These are phyloP conservation scores for Candida frijolesensis DNA, from an alignment of 1,139 yeast genomes.

Conservation along the genomic window DNA sequence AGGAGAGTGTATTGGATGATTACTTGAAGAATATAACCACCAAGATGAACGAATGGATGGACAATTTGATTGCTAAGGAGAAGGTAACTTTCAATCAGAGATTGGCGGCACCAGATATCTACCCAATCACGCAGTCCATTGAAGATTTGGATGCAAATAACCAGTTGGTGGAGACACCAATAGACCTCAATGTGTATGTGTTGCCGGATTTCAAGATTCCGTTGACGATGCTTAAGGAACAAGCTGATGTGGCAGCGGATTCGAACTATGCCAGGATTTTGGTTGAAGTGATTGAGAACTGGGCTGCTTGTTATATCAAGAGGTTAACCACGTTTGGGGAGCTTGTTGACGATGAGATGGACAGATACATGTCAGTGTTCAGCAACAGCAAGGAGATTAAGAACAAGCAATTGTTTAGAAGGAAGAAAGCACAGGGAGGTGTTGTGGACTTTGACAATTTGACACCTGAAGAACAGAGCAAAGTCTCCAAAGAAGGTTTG, in stretches of 20 bases:
- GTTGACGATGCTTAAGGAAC: constrained; percentile 83
- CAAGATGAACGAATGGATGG: constrained; percentile 84
- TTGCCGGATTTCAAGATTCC: constrained; percentile 51
- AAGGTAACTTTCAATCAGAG: constrained; percentile 62
- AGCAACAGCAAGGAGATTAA: constrained; percentile 43
- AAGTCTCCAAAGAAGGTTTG: constrained; percentile 74
- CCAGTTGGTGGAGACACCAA: constrained; percentile 60
- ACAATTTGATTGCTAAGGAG: constrained; percentile 65
- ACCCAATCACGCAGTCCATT: constrained; percentile 40
- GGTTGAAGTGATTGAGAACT: constrained; percentile 79
- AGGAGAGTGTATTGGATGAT: constrained; percentile 64
- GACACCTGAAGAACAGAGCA: constrained; percentile 48
- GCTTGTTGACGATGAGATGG: constrained; percentile 60
- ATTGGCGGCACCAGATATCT: constrained; percentile 68
- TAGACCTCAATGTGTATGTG: constrained; percentile 74
- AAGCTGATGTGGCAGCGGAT: constrained; percentile 89
- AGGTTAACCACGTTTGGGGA: constrained; percentile 65
- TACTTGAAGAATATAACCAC: constrained; percentile 67
- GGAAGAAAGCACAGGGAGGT: constrained; percentile 21
- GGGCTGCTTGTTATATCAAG: constrained; percentile 60
- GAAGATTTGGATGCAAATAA: constrained; percentile 51
- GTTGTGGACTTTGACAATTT: constrained; percentile 45
- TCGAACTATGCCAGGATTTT: constrained; percentile 82
- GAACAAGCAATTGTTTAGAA: constrained; percentile 52
- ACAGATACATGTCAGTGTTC: constrained; percentile 45